Evolutionary conservation across 257 asterid species (phyloP).

Genomic region (Solanum paucissectum): DNA sequence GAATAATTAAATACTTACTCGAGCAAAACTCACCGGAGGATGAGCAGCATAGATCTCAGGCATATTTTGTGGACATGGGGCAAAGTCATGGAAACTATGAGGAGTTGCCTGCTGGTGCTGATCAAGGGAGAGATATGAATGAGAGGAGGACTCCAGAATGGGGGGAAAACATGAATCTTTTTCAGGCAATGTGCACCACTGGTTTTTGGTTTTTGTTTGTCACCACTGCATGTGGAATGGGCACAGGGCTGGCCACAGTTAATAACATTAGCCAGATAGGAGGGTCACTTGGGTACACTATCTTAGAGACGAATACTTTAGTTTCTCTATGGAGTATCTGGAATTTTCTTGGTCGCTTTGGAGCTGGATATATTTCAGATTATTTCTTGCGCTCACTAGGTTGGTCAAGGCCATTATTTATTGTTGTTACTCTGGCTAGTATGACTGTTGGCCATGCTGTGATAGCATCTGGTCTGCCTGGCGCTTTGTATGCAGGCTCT

Average conservation of each 20-base stretch:
- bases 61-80: conserved; percentile 5
- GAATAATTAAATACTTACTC: conserved; percentile 48
- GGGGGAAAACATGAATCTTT: conserved; percentile 37
- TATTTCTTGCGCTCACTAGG: conserved; percentile 43
- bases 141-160: conserved; percentile 1
- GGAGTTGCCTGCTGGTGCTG: conserved; percentile 25
- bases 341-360: conserved; percentile 86
- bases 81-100: conserved; percentile 30
- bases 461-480: conserved; percentile 57
- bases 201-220: conserved; percentile 76
- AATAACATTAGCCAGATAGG: conserved; percentile 94
- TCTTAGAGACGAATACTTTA: conserved; percentile 42
- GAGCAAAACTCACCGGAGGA: conserved; percentile 52
- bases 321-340: conserved; percentile 91
- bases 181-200: conserved; percentile 50
- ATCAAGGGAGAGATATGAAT: conserved; percentile 23
- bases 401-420: conserved; percentile 63
- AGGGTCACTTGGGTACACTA: conserved; percentile 65
- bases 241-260: conserved; percentile 81
- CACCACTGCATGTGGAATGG: conserved; percentile 89
- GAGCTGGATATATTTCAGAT: conserved; percentile 74
- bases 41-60: conserved; percentile 14
- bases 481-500: conserved; percentile 60
- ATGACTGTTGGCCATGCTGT: conserved; percentile 64
- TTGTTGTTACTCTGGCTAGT: conserved; percentile 40